Evolutionary conservation across 2,329 filamentous ascomycete species (phyloP), one percentile per base, ranked within the genome.

Genomic region (Tolypocladium cylindrosporum): DNA sequence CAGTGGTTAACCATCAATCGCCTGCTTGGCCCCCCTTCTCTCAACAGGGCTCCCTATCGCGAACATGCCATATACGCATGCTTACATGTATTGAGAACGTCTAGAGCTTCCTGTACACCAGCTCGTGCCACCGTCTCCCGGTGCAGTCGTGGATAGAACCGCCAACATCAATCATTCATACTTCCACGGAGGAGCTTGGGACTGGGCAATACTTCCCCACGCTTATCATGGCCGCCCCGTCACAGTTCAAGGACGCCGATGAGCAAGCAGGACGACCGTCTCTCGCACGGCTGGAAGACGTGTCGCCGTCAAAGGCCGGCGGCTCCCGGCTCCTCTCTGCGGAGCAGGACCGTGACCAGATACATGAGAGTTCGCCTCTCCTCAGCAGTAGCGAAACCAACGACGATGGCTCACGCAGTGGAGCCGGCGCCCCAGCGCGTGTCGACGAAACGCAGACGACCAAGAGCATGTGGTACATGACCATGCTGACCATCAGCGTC

Each of bases 401-500:
- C n/a, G 37, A 53, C 10, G 52, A 27, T 5, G 14, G 41, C 36
- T 40, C 13, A 2, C 50, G n/a, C 1, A 16, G 11, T 41, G 34
- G 41, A n/a, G 27, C n/a, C 45, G 14, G 5, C 19, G 36, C 43
- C 3, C 39, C 57, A 5, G n/a, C 48, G 19, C 61, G 62, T 36
- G 55, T 24, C 31, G 69, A 72, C 52, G 64, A 69, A 37, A 64
- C 62, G 52, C 81, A 91, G 66, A 79, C 82, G 60, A 87, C 88
- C 31, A 96, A 92, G 79, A 92, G 89, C 71, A 77, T 86, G 52
- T 91, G 87, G 85, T 96, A 96, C 72, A 78, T 97, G 66, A 83
- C 95, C 64, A 77, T 96, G 61, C 76, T 97, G 72, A 96, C 93
- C 8, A 79, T 97, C 61, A 86, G 89, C 68, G 89, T 96, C 64